phyloP scores from a whole-genome alignment of 169 alveolate genomes.

The Cryptosporidium viatorum region DNA sequence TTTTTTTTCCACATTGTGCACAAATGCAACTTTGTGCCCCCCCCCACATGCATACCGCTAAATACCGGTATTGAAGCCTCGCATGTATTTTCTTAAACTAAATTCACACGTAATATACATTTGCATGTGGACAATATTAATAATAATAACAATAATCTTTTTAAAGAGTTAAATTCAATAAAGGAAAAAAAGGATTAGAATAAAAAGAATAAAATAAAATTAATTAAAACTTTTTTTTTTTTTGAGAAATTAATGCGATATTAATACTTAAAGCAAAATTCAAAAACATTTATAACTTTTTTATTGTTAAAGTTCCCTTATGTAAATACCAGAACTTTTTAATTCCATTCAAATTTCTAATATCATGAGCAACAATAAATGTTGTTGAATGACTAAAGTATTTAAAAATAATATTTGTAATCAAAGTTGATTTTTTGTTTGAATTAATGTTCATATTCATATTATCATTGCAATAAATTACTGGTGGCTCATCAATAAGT shows the following conservation, averaged over 20 bases:
- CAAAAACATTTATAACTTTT: neutral
- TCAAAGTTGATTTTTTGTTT: slow-evolving; percentile 33
- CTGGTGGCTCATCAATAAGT: slow-evolving; percentile 74
- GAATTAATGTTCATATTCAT: neutral
- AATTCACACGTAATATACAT: neutral
- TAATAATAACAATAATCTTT: neutral
- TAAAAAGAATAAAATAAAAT: neutral
- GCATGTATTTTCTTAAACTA: neutral
- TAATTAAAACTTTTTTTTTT: neutral
- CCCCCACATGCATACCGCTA: slow-evolving; percentile 16
- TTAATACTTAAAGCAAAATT: neutral
- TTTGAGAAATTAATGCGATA: neutral
- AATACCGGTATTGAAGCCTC: neutral
- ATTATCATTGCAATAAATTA: slow-evolving; percentile 16
- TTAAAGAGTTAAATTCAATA: no score
- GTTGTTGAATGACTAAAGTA: slow-evolving; percentile 58
- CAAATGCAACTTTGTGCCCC: neutral
- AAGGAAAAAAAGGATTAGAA: no score
- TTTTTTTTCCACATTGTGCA: neutral
- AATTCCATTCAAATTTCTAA: slow-evolving; percentile 49
- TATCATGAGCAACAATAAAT: slow-evolving; percentile 69
- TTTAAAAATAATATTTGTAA: slow-evolving; percentile 43
- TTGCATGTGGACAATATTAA: neutral
- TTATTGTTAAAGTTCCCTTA: slow-evolving; percentile 28
- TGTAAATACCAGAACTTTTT: slow-evolving; percentile 56